A percentile compares a stretch with the other conserved stretches of the same genome.
phyloP scores from a whole-genome alignment of 1,139 yeast species.

The Sugiyamaella castrensis region DNA sequence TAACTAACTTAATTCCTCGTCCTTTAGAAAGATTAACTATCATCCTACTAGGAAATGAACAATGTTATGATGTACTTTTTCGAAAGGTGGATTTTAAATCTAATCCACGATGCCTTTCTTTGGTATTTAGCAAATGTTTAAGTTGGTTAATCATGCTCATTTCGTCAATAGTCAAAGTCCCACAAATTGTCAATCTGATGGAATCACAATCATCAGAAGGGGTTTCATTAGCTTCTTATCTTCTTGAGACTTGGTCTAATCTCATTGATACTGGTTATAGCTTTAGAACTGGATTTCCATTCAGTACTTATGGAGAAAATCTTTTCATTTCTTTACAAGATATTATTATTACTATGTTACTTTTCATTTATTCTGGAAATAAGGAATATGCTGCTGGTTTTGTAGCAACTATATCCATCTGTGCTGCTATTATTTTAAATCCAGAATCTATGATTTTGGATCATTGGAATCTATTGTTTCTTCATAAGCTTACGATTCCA shows the following conservation, averaged over 20 bases:
- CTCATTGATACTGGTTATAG: slow-evolving; percentile 43
- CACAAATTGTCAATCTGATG: slow-evolving; percentile 39
- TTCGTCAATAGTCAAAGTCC: slow-evolving; percentile 40
- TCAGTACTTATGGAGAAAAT: slow-evolving; percentile 45
- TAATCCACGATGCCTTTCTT: slow-evolving; percentile 31
- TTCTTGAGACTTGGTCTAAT: slow-evolving; percentile 42
- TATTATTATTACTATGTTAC: slow-evolving; percentile 36
- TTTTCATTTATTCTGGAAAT: slow-evolving; percentile 32
- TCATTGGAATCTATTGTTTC: slow-evolving; percentile 31
- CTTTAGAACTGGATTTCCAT: slow-evolving; percentile 41
- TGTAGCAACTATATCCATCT: slow-evolving; percentile 29
- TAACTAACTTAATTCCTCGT: slow-evolving; percentile 26
- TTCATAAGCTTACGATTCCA: slow-evolving; percentile 56
- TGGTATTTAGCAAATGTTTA: slow-evolving; percentile 35
- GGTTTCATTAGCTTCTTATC: slow-evolving; percentile 37
- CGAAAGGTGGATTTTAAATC: slow-evolving; percentile 30
- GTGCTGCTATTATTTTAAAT: slow-evolving; percentile 23
- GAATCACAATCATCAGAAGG: slow-evolving; percentile 38
- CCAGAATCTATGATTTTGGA: slow-evolving; percentile 26
- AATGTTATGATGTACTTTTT: slow-evolving; percentile 27
- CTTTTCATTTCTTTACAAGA: slow-evolving; percentile 44
- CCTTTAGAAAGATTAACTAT: slow-evolving; percentile 26
- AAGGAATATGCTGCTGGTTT: slow-evolving; percentile 26
- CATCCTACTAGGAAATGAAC: slow-evolving; percentile 22
- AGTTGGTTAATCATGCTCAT: slow-evolving; percentile 39